Evolutionary conservation across 495 filamentous ascomycete species (phyloP), one percentile per base, ranked within the genome.

Genomic region (Hypoxylon perforatum): DNA sequence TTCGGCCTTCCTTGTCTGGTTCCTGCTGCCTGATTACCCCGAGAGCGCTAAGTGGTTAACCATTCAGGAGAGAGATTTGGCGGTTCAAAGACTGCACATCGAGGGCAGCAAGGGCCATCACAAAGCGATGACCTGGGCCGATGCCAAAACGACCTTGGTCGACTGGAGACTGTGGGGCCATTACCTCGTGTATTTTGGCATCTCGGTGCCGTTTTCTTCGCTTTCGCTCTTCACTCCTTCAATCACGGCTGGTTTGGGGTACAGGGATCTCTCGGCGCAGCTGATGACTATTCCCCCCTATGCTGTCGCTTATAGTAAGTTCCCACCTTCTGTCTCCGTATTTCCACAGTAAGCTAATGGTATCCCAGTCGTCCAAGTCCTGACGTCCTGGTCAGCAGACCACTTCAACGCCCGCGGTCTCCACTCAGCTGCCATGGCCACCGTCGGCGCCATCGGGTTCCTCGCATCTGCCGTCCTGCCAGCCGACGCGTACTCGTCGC

Each of bases 261-360:
- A 90, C 7, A 89, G 85, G 3, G 81, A 77, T 6, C 72, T 88
- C 3, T 72, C 75, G 22, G 90, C 92, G 0, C 91, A 96, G 66
- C 79, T 95, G 1, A 82, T 94, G 39, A 88, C 85, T n/a, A 91
- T 95, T 0, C 91, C 92, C 2, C 91, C 91, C 0, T 95, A 96
- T 67, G 90, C 87, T 9, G 87, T 83, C 0, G 92, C 92, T 2
- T 89, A 89, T 23, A 71, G 72, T 74, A 70, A 55, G 70, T 52
- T 22, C 14, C 3, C 1, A n/a, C 2, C 48, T 35, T 14, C 1
- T 8, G 9, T 9, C 28, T 0, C 9, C 11, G 10, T n/a, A 10
- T 15, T 52, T 38, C 4, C 12, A 17, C 4, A 19, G 10, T 8
- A 41, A 21, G 35, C 67, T 73, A 57, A 71, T 1, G 14, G 2